Evolutionary conservation across 306 rosid species (phyloP).

Genomic region (Psophocarpus tetragonolobus): DNA sequence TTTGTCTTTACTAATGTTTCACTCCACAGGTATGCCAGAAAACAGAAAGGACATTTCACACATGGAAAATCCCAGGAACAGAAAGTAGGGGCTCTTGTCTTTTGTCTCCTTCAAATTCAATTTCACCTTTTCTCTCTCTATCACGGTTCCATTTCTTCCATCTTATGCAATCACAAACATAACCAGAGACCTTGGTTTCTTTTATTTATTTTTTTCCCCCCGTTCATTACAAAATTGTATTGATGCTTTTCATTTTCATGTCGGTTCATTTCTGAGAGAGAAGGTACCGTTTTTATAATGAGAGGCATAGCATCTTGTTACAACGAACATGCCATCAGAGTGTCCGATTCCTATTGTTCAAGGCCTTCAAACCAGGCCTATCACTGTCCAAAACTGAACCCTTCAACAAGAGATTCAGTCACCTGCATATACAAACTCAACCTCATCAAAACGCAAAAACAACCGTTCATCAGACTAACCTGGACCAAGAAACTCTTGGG

Average conservation of each 20-base stretch:
- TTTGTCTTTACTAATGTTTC: conserved; percentile 38
- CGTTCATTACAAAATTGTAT: conserved; percentile 9
- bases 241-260: conserved; percentile 30
- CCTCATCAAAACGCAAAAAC: conserved; percentile 38
- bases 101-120: conserved; percentile 36
- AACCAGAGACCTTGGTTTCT: conserved; percentile 8
- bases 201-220: background rate
- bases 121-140: background rate
- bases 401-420: conserved; percentile 54
- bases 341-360: conserved; percentile 87
- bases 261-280: conserved; percentile 12
- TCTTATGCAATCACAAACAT: conserved; percentile 31
- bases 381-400: conserved; percentile 49
- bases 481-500: conserved; percentile 56
- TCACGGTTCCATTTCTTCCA: conserved; percentile 22
- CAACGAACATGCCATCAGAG: conserved; percentile 77
- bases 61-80: conserved; percentile 36
- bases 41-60: conserved; percentile 41
- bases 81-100: conserved; percentile 14
- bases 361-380: conserved; percentile 59
- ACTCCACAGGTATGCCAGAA: conserved; percentile 27
- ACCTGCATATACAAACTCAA: conserved; percentile 57
- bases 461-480: conserved; percentile 45
- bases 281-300: conserved; percentile 37
- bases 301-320: conserved; percentile 87